phyloP scores from a whole-genome alignment of 768 basidiomycete genomes.

The Rhizopogon sp. region DNA sequence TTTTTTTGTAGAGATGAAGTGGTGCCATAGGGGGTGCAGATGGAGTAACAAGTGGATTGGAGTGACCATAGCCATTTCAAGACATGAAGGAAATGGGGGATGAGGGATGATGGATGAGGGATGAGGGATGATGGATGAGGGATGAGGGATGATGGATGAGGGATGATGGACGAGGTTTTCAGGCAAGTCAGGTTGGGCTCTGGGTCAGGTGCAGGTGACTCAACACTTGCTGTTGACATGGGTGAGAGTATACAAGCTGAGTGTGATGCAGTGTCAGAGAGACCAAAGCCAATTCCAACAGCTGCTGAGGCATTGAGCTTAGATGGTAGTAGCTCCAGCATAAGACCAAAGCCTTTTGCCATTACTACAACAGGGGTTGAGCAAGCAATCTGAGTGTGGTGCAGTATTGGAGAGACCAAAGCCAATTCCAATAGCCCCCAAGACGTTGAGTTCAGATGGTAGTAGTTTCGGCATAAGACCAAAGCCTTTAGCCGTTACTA shows the following conservation, averaged over 20 bases:
- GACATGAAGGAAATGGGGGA: too few species aligned
- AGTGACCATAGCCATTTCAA: too few species aligned
- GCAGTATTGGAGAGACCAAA: too few species aligned
- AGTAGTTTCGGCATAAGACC: slow-evolving; percentile 23
- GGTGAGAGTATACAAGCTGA: not conserved
- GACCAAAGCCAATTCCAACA: slow-evolving; percentile 2
- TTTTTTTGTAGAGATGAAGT: too few species aligned
- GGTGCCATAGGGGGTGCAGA: too few species aligned
- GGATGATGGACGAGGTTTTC: not conserved
- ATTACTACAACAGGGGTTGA: slow-evolving; percentile 15
- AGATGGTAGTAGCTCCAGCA: slow-evolving; percentile 8
- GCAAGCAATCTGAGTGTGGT: too few species aligned
- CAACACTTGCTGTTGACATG: too few species aligned
- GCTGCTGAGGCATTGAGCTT: not conserved
- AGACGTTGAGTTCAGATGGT: not conserved
- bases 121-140: too few species aligned
- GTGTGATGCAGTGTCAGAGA: slow-evolving; percentile 3
- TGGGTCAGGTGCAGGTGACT: not conserved
- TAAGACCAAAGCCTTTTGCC: slow-evolving; percentile 24
- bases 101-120: too few species aligned
- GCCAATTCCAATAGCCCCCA: not conserved
- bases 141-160: too few species aligned
- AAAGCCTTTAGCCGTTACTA: slow-evolving; percentile 17
- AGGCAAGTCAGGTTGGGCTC: not conserved
- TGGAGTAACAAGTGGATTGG: too few species aligned